phyloP scores from a whole-genome alignment of 148 eudicot species.

The Camellia japonica region DNA sequence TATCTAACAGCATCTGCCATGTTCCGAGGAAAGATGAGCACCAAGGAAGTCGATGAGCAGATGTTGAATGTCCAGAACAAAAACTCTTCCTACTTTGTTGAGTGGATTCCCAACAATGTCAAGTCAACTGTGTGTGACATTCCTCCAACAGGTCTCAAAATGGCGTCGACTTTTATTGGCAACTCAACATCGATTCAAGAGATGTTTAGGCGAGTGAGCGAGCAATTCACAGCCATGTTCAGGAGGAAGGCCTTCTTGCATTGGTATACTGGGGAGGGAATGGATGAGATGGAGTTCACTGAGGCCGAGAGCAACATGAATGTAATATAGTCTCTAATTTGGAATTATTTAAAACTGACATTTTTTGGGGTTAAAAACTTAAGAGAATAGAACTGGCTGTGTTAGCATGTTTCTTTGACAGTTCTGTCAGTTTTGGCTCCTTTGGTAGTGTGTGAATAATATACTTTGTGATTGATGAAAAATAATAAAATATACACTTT shows the following conservation, averaged over 20 bases:
- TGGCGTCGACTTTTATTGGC: conserved; percentile 80
- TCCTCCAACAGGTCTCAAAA: conserved; percentile 70
- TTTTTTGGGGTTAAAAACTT: too few species aligned
- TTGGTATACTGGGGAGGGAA: conserved; percentile 84
- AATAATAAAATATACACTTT: too few species aligned
- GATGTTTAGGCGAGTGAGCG: conserved; percentile 83
- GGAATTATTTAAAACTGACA: too few species aligned
- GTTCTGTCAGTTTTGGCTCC: too few species aligned
- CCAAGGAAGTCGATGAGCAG: conserved; percentile 85
- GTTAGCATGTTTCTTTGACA: too few species aligned
- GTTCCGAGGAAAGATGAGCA: conserved; percentile 87
- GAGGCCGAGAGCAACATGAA: conserved; percentile 93
- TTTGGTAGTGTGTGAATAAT: too few species aligned
- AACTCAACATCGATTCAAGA: conserved; percentile 81
- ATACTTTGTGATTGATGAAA: too few species aligned
- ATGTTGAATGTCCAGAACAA: conserved; percentile 84
- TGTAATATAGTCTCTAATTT: conserved; percentile 12
- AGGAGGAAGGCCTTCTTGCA: conserved; percentile 92
- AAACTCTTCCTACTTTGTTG: conserved; percentile 82
- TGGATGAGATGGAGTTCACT: conserved; percentile 93
- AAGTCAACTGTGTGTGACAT: conserved; percentile 79
- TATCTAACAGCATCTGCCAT: conserved; percentile 79
- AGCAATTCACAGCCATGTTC: conserved; percentile 87
- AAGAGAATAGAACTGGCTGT: too few species aligned
- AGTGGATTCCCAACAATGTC: conserved; percentile 83